A percentile compares a stretch with the other conserved stretches of the same genome.
phyloP scores from a whole-genome alignment of 352 stramenopile genomes.

The Globisporangium polare region DNA sequence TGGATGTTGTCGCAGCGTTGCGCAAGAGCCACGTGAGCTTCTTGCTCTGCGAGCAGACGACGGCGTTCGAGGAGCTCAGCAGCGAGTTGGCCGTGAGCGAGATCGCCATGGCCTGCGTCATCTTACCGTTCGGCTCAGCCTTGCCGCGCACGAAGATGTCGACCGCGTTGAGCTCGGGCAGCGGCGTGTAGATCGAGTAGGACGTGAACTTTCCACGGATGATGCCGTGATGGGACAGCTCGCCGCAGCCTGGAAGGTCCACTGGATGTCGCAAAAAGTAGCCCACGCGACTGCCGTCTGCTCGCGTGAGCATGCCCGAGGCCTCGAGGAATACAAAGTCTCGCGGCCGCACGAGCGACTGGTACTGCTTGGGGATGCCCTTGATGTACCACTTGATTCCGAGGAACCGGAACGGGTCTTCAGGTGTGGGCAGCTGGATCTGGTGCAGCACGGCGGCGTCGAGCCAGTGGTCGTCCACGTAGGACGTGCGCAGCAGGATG shows the following conservation, averaged over 20 bases:
- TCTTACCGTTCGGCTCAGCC: conserved; percentile 10
- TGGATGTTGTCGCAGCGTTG: neutral
- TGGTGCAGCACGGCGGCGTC: conserved; percentile 13
- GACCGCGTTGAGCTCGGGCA: conserved; percentile 1
- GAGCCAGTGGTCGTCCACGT: conserved; percentile 17
- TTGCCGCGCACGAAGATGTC: conserved; percentile 17
- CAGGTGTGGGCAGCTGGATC: conserved; percentile 10
- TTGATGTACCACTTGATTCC: conserved; percentile 21
- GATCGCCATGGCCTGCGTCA: conserved; percentile 9
- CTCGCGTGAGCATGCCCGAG: conserved; percentile 4
- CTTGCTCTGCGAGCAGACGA: conserved; percentile 28
- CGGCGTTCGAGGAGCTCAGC: conserved; percentile 20
- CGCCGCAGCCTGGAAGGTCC: conserved; percentile 8
- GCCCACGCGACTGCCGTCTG: conserved; percentile 13
- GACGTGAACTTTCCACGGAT: conserved; percentile 8
- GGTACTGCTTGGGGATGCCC: conserved; percentile 4
- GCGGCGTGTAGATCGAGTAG: conserved; percentile 14
- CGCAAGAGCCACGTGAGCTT: conserved; percentile 31
- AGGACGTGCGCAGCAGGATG: conserved; percentile 17
- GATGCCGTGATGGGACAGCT: conserved; percentile 4
- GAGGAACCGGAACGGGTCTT: conserved; percentile 18
- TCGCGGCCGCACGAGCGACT: conserved; percentile 7
- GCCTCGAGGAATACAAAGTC: conserved; percentile 21
- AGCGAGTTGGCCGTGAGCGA: conserved; percentile 17
- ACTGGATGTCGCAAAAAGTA: conserved; percentile 20